A percentile compares a stretch with the other conserved stretches of the same genome.
phyloP scores from a whole-genome alignment of 2,329 filamentous ascomycete species.

The Botryotinia calthae region DNA sequence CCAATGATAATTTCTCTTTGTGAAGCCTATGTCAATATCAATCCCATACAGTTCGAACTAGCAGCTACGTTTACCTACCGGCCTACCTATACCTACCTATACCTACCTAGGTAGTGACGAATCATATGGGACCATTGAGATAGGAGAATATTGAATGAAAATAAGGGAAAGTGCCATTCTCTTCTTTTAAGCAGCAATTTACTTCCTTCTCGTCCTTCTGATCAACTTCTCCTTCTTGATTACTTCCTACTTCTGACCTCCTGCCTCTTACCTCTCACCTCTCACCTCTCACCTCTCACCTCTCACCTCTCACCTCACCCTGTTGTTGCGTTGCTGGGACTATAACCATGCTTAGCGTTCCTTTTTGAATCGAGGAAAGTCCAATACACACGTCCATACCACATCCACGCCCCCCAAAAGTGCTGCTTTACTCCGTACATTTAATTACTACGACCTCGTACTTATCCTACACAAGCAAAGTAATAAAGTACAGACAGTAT shows the following conservation, averaged over 20 bases:
- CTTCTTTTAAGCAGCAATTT: background rate
- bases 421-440: background rate
- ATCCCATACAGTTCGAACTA: background rate
- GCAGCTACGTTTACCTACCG: background rate
- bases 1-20: background rate
- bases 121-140: background rate
- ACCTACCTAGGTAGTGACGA: background rate
- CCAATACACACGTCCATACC: background rate
- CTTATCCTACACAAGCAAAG: background rate
- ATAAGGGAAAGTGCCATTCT: background rate
- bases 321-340: background rate
- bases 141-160: background rate
- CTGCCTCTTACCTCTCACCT: background rate
- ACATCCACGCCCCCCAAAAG: background rate
- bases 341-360: constrained; percentile 5
- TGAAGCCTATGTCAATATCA: background rate
- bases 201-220: background rate
- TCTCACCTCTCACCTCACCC: background rate
- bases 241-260: background rate
- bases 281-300: background rate
- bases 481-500: background rate
- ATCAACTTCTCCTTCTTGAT: background rate
- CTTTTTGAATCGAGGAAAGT: background rate
- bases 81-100: background rate
- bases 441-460: background rate